Conservation (phyloP, 257 asterid genomes). For the Anisodus acutangulus region DNA sequence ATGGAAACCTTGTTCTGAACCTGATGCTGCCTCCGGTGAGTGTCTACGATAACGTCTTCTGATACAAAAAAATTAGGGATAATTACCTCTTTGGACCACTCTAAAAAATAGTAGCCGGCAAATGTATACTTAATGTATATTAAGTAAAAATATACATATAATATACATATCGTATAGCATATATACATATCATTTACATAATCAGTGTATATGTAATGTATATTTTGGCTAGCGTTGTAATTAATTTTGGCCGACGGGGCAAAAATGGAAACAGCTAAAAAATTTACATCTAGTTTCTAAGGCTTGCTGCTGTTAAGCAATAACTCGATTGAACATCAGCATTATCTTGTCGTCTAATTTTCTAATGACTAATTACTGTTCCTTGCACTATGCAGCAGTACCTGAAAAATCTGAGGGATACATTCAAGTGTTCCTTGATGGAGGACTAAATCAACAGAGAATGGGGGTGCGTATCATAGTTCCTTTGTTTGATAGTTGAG, state of each 20-base stretch:
- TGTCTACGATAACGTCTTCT: slow-evolving; percentile 27
- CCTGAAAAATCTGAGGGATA: slow-evolving; percentile 82
- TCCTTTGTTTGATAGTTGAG: slow-evolving; percentile 16
- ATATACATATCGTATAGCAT: no score
- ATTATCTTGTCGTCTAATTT: neutral
- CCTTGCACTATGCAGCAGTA: slow-evolving; percentile 48
- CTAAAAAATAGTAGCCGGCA: no score
- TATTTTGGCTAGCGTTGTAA: no score
- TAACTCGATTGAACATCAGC: neutral
- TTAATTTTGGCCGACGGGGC: no score
- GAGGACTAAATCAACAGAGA: slow-evolving; percentile 96
- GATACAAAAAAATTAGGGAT: neutral
- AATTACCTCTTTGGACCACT: no score
- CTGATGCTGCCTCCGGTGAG: slow-evolving; percentile 53
- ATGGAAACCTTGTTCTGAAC: slow-evolving; percentile 56
- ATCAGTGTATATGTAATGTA: no score
- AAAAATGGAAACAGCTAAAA: no score
- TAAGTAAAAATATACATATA: no score
- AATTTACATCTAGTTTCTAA: neutral
- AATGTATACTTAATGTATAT: no score
- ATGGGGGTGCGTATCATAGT: slow-evolving; percentile 68
- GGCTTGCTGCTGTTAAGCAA: neutral
- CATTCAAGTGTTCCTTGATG: slow-evolving; percentile 91
- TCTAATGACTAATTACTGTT: slow-evolving; percentile 23
- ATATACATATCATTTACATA: no score